phyloP scores from a whole-genome alignment of 2,329 filamentous ascomycete genomes.

The Penicillium olsonii region DNA sequence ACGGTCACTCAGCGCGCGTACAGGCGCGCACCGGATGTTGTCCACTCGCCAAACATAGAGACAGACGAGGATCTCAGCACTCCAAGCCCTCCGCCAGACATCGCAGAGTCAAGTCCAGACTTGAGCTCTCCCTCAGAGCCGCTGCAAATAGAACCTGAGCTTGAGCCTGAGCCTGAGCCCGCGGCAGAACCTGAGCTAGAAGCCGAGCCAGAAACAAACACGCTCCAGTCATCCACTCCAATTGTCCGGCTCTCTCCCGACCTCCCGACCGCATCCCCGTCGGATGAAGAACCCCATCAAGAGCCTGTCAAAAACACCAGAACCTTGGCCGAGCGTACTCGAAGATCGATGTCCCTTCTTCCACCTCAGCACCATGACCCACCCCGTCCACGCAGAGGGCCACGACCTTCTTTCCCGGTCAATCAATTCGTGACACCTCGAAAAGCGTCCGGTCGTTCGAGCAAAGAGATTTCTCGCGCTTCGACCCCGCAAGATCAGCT shows the following conservation, averaged over 20 bases:
- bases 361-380: slow-evolving; percentile 38
- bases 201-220: slow-evolving; percentile 2
- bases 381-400: slow-evolving; percentile 29
- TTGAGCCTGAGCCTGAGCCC: background rate
- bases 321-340: slow-evolving; percentile 74
- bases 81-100: background rate
- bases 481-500: slow-evolving; percentile 67
- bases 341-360: slow-evolving; percentile 73
- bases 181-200: slow-evolving; percentile 1
- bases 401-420: slow-evolving; percentile 48
- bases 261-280: background rate
- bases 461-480: slow-evolving; percentile 29
- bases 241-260: slow-evolving; percentile 15
- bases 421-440: slow-evolving; percentile 60
- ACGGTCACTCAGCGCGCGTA: background rate
- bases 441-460: slow-evolving; percentile 25
- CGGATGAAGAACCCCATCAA: slow-evolving; percentile 12
- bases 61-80: background rate
- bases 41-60: background rate
- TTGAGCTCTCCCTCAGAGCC: background rate
- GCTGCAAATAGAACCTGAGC: background rate
- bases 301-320: slow-evolving; percentile 26
- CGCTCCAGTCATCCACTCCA: slow-evolving; percentile 7
- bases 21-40: background rate
- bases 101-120: background rate